phyloP scores from a whole-genome alignment of 225 moss, liverwort and hornwort species.

The Neckera pumila region DNA sequence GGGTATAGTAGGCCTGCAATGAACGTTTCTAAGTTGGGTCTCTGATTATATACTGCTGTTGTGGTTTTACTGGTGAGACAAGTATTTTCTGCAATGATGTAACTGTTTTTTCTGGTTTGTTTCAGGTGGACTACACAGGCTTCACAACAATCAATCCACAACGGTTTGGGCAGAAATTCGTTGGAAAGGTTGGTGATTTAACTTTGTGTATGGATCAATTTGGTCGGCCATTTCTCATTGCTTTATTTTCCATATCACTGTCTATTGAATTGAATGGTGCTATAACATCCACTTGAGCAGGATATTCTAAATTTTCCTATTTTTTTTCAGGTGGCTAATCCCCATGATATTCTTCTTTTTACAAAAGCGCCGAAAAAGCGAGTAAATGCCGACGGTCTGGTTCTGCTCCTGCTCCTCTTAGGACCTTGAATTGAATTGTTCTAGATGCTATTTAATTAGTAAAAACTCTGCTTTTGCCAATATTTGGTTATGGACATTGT shows the following conservation, averaged over 20 bases:
- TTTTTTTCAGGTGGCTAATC: conserved; percentile 83
- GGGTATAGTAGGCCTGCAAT: neutral
- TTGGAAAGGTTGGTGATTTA: conserved; percentile 65
- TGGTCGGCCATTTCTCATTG: neutral
- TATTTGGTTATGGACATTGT: neutral
- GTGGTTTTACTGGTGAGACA: neutral
- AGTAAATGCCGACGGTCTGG: conserved; percentile 43
- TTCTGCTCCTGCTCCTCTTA: conserved; percentile 6
- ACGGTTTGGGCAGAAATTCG: conserved; percentile 97
- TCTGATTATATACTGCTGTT: neutral
- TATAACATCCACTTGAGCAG: neutral
- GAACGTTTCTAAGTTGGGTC: neutral
- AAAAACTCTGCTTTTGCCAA: neutral
- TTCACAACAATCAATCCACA: conserved; percentile 97
- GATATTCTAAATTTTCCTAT: neutral
- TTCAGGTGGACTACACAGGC: conserved; percentile 95
- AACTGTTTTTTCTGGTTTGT: neutral
- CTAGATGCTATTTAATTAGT: neutral
- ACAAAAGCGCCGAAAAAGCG: conserved; percentile 77
- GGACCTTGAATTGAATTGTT: neutral
- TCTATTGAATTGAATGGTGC: neutral
- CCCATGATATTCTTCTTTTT: conserved; percentile 93
- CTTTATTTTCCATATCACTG: neutral
- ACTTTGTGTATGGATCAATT: neutral
- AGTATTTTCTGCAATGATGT: neutral